Evolutionary conservation across 768 basidiomycete genomes (phyloP), one percentile per base, ranked within the genome.

Genomic region (Lactifluus hygrophoroides): DNA sequence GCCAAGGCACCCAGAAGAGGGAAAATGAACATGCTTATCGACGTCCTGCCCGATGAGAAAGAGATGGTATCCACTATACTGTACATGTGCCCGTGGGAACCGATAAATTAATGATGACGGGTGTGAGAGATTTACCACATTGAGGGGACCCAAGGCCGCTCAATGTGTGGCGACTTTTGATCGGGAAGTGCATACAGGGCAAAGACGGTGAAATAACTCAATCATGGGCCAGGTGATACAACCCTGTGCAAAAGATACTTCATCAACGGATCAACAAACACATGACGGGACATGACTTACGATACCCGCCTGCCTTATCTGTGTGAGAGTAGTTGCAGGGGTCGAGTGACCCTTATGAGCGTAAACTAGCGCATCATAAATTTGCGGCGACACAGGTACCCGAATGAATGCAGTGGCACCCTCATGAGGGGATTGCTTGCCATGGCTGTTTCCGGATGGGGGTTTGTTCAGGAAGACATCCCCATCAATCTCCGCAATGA

Each of bases 211-310:
- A 69, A 86, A 87, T 37, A 81, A 77, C 67, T 87, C 85, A 5
- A 80, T 76, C 82, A 87, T 87, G 3, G 85, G 82, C 84, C 84
- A 87, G 8, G 85, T 86, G 54, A 87, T 78, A 23, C 74, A 75
- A 27, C 83, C 78, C 85, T 87, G 45, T n/a, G 40, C 50, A 58
- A 21, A 58, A 30, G 34, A 54, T 35, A 48, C 27, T 48, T 38
- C 35, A 40, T 51, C n/a, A 34, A 53, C 51, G 49, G 23, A 25
- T 37, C 44, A 49, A 5, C 51, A 1, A 43, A 60, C 10, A 17
- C 34, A 43, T 43, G 30, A 7, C 10, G 27, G 35, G 8, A 37
- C 51, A 56, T 32, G 27, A 73, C 83, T 71, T 65, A 86, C 85
- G 60, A 86, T 80, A 61, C 83, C 81, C 16, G 83, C 75, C 52